Evolutionary conservation across 2,329 filamentous ascomycete species (phyloP), one percentile per base, ranked within the genome.

Genomic region (Colletotrichum camelliae): DNA sequence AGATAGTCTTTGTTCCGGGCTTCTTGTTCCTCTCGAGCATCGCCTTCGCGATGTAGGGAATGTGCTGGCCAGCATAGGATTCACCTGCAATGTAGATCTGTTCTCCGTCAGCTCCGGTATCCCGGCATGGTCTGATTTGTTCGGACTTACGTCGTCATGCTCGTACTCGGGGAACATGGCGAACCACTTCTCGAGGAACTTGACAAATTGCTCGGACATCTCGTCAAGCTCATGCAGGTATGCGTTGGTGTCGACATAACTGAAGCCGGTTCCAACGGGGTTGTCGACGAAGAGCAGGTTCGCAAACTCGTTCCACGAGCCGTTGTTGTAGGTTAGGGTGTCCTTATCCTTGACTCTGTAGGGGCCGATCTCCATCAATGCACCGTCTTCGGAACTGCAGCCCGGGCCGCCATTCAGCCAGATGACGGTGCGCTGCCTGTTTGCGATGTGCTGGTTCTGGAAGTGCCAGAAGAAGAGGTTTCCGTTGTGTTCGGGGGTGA

Each of bases 401-500:
- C 97, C 97, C 2, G 97, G 97, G 0, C 97, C 97, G 70, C 97
- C 97, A 83, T 99, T 99, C 74, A 99, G 87, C 97, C 97, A 99
- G 81, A 99, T 93, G 13, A 99, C 94, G 4, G 96, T 98, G 74
- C 97, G 92, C 84, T 97, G 95, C 80, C 91, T 92, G 83, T 98
- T 95, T 73, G 96, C 96, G 79, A 99, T 98, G 84, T 99, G 97
- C 79, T 95, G 91, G 83, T 98, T 98, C 83, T 98, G 93, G 83
- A 95, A 98, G 82, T 98, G 95, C 97, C 97, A 99, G 89, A 99
- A 99, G 89, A 98, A 99, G 21, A 99, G 87, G 85, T 98, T 98
- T 80, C 95, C 96, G 83, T 98, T 95, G 83, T 94, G 91, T 79
- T 95, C 93, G 24, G 94, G 91, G 39, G 93, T 94, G 81, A 99